Evolutionary conservation across 306 rosid genomes (phyloP).

Genomic region (Fragaria nilgerrensis): DNA sequence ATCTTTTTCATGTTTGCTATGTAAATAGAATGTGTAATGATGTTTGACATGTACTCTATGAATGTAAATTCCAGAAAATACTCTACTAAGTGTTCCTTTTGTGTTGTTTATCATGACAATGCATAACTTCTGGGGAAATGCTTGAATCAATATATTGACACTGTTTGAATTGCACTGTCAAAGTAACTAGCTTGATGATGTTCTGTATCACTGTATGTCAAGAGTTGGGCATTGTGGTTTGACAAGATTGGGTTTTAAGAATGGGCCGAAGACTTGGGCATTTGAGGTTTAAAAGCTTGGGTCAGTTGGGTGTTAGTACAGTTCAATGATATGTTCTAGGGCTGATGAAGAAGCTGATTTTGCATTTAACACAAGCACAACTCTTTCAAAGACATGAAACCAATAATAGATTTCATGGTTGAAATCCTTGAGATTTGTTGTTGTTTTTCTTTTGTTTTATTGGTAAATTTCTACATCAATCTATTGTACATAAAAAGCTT

Average conservation of each 20-base stretch:
- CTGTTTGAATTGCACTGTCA: background rate
- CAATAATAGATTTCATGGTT: background rate
- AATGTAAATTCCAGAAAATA: background rate
- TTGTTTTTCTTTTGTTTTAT: background rate
- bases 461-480: background rate
- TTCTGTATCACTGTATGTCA: background rate
- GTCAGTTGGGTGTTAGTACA: background rate
- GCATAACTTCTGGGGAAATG: background rate
- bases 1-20: background rate
- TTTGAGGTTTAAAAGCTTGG: background rate
- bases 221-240: background rate
- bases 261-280: background rate
- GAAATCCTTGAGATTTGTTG: background rate
- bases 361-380: background rate
- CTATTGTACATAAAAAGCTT: background rate
- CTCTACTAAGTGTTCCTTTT: background rate
- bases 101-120: background rate
- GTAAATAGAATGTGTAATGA: background rate
- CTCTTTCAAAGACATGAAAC: background rate
- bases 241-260: background rate
- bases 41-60: background rate
- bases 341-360: background rate
- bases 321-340: too few relatives aligned
- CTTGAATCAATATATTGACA: background rate
- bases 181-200: background rate